Evolutionary conservation across 2,329 filamentous ascomycete species (phyloP), one percentile per base, ranked within the genome.

Genomic region (Alternaria arborescens): DNA sequence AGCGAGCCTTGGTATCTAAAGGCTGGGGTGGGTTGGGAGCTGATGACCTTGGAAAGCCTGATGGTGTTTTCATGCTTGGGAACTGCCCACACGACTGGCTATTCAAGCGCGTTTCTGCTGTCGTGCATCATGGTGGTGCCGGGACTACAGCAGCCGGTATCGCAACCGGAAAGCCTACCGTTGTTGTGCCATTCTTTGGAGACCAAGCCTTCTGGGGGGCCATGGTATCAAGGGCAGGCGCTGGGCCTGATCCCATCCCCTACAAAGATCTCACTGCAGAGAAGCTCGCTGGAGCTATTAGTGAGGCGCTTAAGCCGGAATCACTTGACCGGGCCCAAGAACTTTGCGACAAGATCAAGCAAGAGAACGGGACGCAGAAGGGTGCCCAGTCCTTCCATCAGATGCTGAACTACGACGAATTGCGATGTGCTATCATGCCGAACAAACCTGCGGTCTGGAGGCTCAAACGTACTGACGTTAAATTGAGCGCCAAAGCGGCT

Each of bases 31-130:
- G 92, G 0, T 83, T 97, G 8, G 93, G 92, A 30, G 90, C 87
- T 0, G 90, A 93, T 36, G 71, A 79, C 26, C 69, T 69, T 82
- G 88, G 32, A 1, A 73, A 93, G n/a, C 92, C 92, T 0, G 87
- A 93, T 3, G 87, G 88, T 4, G 88, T 96, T 2, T 92, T 91
- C 73, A 92, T 96, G 87, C 83, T 97, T 38, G 92, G 91, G 11
- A 95, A 94, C 71, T 88, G 89, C 44, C 93, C 93, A 1, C 93
- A 97, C 64, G 93, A 97, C 78, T 97, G 93, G 93, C 80, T 97
- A 0, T 97, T 97, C 77, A 84, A 92, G 65, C 88, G 86, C 38
- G 92, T 96, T 1, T 90, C 91, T 0, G 89, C 88, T 43, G 93
- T 97, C 1, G 90, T 95, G 5, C 93, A 97, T 72, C 93, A 97